Base-by-base conservation (phyloP, 257 asterid genomes). In the Solanum pinnatisectum region DNA sequence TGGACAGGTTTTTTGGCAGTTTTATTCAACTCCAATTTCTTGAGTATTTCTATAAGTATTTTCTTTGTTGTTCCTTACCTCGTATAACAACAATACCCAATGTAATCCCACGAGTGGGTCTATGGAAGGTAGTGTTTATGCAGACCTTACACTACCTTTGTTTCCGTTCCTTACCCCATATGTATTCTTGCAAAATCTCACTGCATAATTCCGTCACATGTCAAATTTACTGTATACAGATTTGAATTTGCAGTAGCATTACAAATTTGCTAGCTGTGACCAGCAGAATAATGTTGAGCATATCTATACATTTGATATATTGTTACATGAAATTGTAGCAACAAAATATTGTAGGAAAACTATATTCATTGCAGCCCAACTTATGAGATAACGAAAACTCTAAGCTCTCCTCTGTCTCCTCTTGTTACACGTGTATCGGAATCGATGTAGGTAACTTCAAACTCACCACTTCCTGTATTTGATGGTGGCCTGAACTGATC, bases 391-490 rank as follows among this genome's bases (percentile, higher is more conserved):
- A 97, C 97, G 44, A 97, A 97, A 49, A 97, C 98, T 94, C 99
- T 89, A 52, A 97, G 93, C 94, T 97, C 99, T 25, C 91, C 98
- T 60, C 95, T 88, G 91, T 96, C 99, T 76, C 99, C 98, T 56
- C 99, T 93, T 30, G 99, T 96, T 39, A 97, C 71, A 15, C 99
- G 98, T 2, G 92, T 95, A 76, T 96, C 98, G 11, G 93, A 92
- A 88, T 97, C 99, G 6, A 95, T 44, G 59, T 93, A 97, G 13
- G 98, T 95, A 82, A 97, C 99, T 90, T 96, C 96, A 88, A 97
- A 97, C 27, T 95, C 98, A 37, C 99, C 99, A 3, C 81, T 90
- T 33, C 99, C 95, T 8, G 92, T 87, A 49, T 95, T 95, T n/a
- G 98, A 93, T n/a, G 92, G 90, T 0, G 96, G 96, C 88, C 99